Evolutionary conservation across 345 rosid species (phyloP).

Genomic region (Erysimum cheiranthoides): DNA sequence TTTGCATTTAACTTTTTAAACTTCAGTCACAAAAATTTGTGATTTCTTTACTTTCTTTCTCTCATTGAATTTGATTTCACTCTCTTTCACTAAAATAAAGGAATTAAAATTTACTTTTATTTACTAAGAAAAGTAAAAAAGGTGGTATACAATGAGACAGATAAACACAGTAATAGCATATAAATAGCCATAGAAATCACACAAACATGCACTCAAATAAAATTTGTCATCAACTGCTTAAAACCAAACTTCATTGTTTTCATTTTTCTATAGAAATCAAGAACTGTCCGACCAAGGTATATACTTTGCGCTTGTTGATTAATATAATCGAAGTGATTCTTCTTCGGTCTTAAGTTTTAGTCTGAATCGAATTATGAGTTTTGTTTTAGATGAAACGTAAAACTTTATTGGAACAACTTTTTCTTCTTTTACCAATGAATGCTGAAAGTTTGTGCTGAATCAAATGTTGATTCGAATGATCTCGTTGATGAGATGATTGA

Average conservation of each 20-base stretch:
- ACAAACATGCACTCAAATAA: slow-evolving; percentile 1
- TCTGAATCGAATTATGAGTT: too few species aligned
- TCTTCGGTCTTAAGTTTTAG: too few species aligned
- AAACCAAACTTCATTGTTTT: neutral
- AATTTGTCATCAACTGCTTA: neutral
- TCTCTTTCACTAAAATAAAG: neutral
- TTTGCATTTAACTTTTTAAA: neutral
- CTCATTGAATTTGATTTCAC: neutral
- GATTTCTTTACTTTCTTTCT: neutral
- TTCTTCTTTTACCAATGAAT: too few species aligned
- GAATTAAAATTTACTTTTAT: neutral
- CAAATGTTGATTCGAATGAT: too few species aligned
- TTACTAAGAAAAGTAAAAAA: neutral
- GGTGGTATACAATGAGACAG: neutral
- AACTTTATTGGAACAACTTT: too few species aligned
- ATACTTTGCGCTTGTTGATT: neutral
- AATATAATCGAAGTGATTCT: too few species aligned
- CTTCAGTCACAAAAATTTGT: neutral
- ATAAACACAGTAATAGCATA: neutral
- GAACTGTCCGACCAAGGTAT: slow-evolving; percentile 1
- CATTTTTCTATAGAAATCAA: too few species aligned
- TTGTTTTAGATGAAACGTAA: too few species aligned
- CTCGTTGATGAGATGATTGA: neutral
- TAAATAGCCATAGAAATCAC: slow-evolving; percentile 18
- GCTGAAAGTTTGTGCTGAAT: neutral